phyloP scores from a whole-genome alignment of 495 filamentous ascomycete species.

The Annulohypoxylon nitens region DNA sequence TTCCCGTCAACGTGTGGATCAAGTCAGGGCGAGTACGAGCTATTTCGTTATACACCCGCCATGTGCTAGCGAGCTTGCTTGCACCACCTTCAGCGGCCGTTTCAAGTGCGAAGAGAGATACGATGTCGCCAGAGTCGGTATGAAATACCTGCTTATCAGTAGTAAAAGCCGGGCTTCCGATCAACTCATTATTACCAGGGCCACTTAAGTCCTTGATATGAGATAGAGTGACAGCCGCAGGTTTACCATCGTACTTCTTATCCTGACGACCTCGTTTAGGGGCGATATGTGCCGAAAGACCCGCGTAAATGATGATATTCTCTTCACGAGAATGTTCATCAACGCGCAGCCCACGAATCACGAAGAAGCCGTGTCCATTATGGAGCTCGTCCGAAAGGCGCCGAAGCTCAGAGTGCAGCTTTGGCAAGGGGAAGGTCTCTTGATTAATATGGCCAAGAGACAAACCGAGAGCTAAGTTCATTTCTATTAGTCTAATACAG shows the following conservation, averaged over 20 bases:
- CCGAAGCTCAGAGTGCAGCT: conserved; percentile 60
- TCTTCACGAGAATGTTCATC: conserved; percentile 66
- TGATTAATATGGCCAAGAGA: conserved; percentile 63
- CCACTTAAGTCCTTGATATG: conserved; percentile 70
- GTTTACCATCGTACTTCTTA: conserved; percentile 50
- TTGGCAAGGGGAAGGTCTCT: conserved; percentile 69
- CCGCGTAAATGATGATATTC: conserved; percentile 71
- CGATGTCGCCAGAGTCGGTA: conserved; percentile 71
- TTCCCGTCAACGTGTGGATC: conserved; percentile 63
- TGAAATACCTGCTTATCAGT: conserved; percentile 73
- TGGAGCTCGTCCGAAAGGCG: conserved; percentile 67
- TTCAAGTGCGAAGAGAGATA: conserved; percentile 66
- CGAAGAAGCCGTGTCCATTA: conserved; percentile 69
- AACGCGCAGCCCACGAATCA: conserved; percentile 68
- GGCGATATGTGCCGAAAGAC: conserved; percentile 69
- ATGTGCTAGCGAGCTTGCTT: conserved; percentile 62
- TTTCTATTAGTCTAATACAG: not conserved
- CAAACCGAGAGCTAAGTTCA: conserved; percentile 58
- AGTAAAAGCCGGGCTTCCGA: conserved; percentile 67
- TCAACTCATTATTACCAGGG: conserved; percentile 52
- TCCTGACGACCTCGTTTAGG: conserved; percentile 68
- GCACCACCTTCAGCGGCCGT: conserved; percentile 62
- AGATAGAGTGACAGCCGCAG: conserved; percentile 60
- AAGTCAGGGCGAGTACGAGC: conserved; percentile 67
- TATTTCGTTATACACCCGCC: conserved; percentile 69